Conservation (phyloP, 2,329 filamentous ascomycete species). For the Pseudomassariella vexata region DNA sequence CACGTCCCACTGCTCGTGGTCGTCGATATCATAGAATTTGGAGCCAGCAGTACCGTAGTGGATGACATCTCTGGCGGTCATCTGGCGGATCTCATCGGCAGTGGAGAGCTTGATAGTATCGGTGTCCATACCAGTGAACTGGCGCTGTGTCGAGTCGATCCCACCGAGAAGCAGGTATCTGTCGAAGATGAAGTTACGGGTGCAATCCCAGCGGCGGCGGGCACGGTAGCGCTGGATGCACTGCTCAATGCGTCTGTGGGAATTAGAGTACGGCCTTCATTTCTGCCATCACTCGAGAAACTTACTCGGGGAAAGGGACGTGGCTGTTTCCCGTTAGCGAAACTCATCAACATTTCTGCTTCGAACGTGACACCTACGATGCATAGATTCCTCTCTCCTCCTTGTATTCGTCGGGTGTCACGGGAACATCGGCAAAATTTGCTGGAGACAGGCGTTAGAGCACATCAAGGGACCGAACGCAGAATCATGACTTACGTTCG, state of each 20-base stretch:
- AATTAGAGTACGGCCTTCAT: constrained; percentile 2
- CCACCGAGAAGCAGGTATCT: constrained; percentile 82
- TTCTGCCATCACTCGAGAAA: constrained; percentile 2
- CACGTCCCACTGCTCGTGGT: constrained; percentile 60
- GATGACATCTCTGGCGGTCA: constrained; percentile 58
- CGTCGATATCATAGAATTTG: constrained; percentile 45
- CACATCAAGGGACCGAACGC: not conserved
- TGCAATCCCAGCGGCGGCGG: constrained; percentile 65
- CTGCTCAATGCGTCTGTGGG: constrained; percentile 67
- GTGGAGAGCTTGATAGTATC: constrained; percentile 50
- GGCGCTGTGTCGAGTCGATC: constrained; percentile 51
- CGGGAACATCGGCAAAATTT: constrained; percentile 76
- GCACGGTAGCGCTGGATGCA: constrained; percentile 78
- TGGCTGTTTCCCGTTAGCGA: constrained; percentile 27
- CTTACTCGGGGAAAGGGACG: constrained; percentile 53
- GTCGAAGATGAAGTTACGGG: constrained; percentile 61
- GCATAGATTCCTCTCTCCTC: constrained; percentile 67
- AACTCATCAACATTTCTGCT: constrained; percentile 13
- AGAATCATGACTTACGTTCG: constrained; percentile 43
- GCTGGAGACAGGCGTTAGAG: constrained; percentile 18
- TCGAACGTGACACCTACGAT: constrained; percentile 38
- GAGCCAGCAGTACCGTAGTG: constrained; percentile 35
- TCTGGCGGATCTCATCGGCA: constrained; percentile 57
- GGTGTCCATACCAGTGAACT: constrained; percentile 56
- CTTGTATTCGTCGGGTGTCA: constrained; percentile 63